Base-by-base conservation (phyloP, 352 stramenopile species). In the Phytophthora idaei region DNA sequence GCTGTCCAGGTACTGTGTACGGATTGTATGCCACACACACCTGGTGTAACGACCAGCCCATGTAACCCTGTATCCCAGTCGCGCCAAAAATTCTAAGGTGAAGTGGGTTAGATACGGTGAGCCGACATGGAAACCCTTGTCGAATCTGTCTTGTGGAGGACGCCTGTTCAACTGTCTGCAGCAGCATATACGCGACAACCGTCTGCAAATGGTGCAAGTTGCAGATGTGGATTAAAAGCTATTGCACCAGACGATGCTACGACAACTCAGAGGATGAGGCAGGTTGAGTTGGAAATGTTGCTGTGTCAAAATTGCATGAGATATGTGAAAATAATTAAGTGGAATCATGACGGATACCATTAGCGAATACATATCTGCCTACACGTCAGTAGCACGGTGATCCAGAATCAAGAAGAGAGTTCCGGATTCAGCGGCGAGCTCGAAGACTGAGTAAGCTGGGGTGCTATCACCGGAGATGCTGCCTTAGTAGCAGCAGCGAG, bases 201-300 rank as follows among this genome's bases (percentile, higher is more conserved):
- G 41, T 21, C 41, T 48, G n/a, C 41, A 48, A 48, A 48, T 48
- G 41, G n/a, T 48, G 41, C 41, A 48, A 28, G 41, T 48, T 48
- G 41, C 39, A 5, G 39, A 45, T 7, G 34, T 12, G 34, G 34
- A 39, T 11, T 39, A 39, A 12, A 9, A 39, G 34, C 9, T 39
- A 39, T 39, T 39, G 34, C 34, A 39, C 34, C 5, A 39, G 3
- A 39, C 17, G 17, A 21, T 11, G 8, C 11, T 39, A 39, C 34
- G 11, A 5, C 8, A 39, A 39, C 34, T 39, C 3, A 11, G 34
- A 3, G 34, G 34, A 39, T 8, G 34, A 39, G 5, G 11, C 34
- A 39, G 34, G 34, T 8, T 8, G 34, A 39, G 34, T 39, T 39
- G 34, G 8, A 21, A 39, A 39, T 39, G 34, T 8, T 39, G 11